Percentiles rank a stretch among this genome's conserved stretches.
phyloP scores from a whole-genome alignment of 176 grass and related monocot species.

The Musa schizocarpa region DNA sequence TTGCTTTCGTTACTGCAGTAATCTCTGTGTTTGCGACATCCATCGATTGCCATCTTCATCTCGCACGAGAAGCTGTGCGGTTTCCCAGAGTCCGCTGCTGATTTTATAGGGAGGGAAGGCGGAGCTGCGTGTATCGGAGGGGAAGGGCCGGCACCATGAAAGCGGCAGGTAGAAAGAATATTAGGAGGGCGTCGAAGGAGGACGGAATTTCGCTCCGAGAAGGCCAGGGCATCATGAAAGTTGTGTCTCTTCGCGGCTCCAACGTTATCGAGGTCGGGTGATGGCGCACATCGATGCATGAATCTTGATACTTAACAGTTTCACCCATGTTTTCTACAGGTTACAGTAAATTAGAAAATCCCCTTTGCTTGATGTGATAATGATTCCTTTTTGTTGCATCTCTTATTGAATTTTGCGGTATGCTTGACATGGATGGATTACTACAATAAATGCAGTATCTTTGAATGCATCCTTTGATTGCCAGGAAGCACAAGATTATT shows the following conservation, averaged over 20 bases:
- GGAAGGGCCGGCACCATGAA: constrained; percentile 28
- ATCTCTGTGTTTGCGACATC: too few species aligned
- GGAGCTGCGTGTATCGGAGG: too few species aligned
- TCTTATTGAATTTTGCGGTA: background rate
- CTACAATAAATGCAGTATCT: background rate
- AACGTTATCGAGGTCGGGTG: constrained; percentile 74
- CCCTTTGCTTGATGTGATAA: background rate
- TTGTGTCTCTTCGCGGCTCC: constrained; percentile 69
- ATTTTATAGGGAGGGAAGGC: too few species aligned
- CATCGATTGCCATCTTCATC: too few species aligned
- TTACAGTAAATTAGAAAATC: background rate
- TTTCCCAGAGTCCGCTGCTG: too few species aligned
- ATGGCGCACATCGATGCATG: background rate
- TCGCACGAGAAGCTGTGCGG: too few species aligned
- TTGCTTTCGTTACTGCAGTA: too few species aligned
- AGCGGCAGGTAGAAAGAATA: constrained; percentile 66
- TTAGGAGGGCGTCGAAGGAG: constrained; percentile 53
- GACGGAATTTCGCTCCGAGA: constrained; percentile 38
- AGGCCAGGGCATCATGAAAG: constrained; percentile 80
- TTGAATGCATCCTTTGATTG: background rate
- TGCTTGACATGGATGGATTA: background rate
- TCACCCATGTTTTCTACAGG: background rate
- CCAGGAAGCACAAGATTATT: background rate
- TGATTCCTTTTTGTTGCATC: background rate
- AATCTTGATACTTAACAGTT: too few species aligned